phyloP scores from a whole-genome alignment of 352 stramenopile genomes.

The Pythium graminicola region DNA sequence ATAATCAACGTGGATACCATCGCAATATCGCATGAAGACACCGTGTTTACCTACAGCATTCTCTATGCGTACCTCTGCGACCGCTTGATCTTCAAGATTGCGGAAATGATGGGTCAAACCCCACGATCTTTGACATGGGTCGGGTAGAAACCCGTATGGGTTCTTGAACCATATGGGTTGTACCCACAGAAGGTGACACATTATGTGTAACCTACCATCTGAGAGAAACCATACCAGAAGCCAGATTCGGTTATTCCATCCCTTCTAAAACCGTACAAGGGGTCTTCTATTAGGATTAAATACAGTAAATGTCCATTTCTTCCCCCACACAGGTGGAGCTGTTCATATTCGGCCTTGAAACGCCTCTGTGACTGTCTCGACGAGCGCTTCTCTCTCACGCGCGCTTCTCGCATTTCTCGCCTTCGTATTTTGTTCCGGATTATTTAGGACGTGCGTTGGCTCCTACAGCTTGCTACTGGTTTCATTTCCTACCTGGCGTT shows the following conservation, averaged over 20 bases:
- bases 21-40: no score
- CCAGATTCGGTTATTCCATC: not conserved
- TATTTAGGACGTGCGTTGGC: slow-evolving; percentile 4
- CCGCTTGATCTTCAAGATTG: not conserved
- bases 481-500: not conserved
- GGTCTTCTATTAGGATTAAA: not conserved
- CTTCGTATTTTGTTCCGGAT: not conserved
- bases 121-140: no score
- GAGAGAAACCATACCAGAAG: slow-evolving; percentile 4
- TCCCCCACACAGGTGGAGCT: not conserved
- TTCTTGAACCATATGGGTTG: no score
- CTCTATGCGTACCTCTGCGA: no score
- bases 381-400: not conserved
- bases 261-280: slow-evolving; percentile 1
- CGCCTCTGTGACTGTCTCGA: not conserved
- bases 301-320: slow-evolving; percentile 1
- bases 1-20: no score
- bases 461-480: not conserved
- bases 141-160: not conserved
- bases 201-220: not conserved
- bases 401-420: not conserved
- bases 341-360: slow-evolving; percentile 6
- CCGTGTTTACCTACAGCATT: no score
- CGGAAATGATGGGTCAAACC: no score
- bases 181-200: not conserved